These are phyloP conservation scores for Fomitopsis pulvina DNA, from an alignment of 768 basidiomycete species.

Conservation along the genomic window DNA sequence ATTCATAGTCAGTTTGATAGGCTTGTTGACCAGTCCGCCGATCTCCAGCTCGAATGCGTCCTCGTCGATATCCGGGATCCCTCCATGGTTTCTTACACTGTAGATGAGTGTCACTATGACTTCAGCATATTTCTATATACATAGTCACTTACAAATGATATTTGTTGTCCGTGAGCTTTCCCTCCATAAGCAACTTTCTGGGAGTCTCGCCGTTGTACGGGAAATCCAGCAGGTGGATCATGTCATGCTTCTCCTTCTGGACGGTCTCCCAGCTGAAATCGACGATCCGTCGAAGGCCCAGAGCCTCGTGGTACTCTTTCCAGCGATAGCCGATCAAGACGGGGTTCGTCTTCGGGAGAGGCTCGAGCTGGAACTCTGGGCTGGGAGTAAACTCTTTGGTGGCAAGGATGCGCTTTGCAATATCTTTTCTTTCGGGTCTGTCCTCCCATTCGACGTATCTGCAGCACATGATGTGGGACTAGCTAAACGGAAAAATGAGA, in stretches of 20 bases:
- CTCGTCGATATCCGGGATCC: slow-evolving; percentile 42
- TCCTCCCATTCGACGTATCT: slow-evolving; percentile 48
- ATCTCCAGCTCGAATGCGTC: slow-evolving; percentile 44
- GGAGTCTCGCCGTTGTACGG: slow-evolving; percentile 52
- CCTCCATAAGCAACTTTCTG: slow-evolving; percentile 33
- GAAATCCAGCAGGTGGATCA: slow-evolving; percentile 47
- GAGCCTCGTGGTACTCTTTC: slow-evolving; percentile 46
- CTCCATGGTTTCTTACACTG: slow-evolving; percentile 50
- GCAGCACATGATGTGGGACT: neutral
- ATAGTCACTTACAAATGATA: slow-evolving; percentile 40
- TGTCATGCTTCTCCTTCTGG: slow-evolving; percentile 42
- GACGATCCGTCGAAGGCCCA: slow-evolving; percentile 40
- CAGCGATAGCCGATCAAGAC: slow-evolving; percentile 43
- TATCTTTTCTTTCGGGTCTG: slow-evolving; percentile 35
- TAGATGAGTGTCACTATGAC: neutral
- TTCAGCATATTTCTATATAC: neutral
- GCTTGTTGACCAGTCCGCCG: slow-evolving; percentile 41
- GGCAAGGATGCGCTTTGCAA: slow-evolving; percentile 34
- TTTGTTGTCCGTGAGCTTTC: slow-evolving; percentile 42
- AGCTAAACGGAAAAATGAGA: neutral
- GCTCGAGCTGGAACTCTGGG: slow-evolving; percentile 43
- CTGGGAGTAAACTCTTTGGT: slow-evolving; percentile 32
- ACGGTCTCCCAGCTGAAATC: slow-evolving; percentile 47
- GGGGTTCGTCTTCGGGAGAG: slow-evolving; percentile 44
- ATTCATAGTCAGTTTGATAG: slow-evolving; percentile 36